phyloP scores from a whole-genome alignment of 495 filamentous ascomycete genomes.

The Geoglossum glabrum region DNA sequence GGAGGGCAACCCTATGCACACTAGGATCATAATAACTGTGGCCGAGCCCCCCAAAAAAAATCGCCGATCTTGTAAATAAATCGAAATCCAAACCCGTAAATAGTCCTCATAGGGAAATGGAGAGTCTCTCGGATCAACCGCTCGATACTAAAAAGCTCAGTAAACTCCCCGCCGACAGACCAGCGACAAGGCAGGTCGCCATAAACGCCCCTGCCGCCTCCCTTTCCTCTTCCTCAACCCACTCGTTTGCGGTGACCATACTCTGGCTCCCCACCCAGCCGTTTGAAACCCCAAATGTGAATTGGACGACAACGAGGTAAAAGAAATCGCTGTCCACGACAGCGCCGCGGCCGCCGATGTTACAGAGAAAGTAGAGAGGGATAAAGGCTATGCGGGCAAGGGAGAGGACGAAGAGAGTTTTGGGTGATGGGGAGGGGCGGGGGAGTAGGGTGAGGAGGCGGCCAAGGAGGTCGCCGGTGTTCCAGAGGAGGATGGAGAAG shows the following conservation, averaged over 20 bases:
- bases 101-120: background rate
- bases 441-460: slow-evolving; percentile 49
- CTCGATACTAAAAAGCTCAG: slow-evolving; percentile 40
- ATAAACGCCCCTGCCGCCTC: slow-evolving; percentile 90
- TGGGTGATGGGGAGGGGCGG: slow-evolving; percentile 39
- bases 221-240: slow-evolving; percentile 57
- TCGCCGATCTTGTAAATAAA: too few relatives aligned
- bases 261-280: slow-evolving; percentile 65
- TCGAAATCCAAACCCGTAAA: background rate
- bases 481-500: slow-evolving; percentile 85
- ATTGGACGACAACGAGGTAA: slow-evolving; percentile 67
- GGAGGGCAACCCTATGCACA: too few relatives aligned
- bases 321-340: slow-evolving; percentile 61
- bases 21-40: too few relatives aligned
- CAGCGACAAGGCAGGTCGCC: slow-evolving; percentile 69
- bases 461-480: slow-evolving; percentile 64
- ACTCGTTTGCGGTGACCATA: slow-evolving; percentile 78
- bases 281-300: slow-evolving; percentile 66
- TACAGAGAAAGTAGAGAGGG: slow-evolving; percentile 78
- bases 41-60: too few relatives aligned
- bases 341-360: slow-evolving; percentile 49
- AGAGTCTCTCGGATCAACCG: background rate
- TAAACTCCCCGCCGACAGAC: slow-evolving; percentile 67
- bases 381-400: slow-evolving; percentile 48
- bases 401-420: slow-evolving; percentile 38